Conservation (phyloP, 768 basidiomycete genomes). For the Boletus pseudo-olivaceus region DNA sequence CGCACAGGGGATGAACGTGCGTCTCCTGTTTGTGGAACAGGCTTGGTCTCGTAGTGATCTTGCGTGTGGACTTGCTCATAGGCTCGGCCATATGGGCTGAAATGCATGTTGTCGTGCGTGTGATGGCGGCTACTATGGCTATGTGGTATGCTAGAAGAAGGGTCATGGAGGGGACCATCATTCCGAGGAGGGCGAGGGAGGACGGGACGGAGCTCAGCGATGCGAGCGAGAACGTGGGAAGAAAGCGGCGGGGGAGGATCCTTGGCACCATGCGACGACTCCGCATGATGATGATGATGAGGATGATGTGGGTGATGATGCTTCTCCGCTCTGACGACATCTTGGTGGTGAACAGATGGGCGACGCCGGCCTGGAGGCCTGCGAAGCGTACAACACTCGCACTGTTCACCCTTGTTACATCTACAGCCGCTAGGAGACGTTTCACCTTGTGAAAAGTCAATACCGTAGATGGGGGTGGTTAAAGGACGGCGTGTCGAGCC, state of each 20-base stretch:
- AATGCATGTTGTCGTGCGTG: conserved; percentile 47
- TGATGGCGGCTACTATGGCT: conserved; percentile 44
- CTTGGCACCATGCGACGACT: conserved; percentile 8
- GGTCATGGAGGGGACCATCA: conserved; percentile 44
- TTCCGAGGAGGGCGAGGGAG: conserved; percentile 54
- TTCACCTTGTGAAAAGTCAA: conserved; percentile 48
- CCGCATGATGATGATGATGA: conserved; percentile 17
- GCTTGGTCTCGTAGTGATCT: conserved; percentile 31
- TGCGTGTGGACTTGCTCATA: conserved; percentile 48
- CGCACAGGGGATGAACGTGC: conserved; percentile 19
- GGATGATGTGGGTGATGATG: conserved; percentile 6
- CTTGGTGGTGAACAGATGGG: conserved; percentile 27
- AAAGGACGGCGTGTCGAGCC: conserved; percentile 48
- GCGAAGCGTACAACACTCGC: conserved; percentile 57
- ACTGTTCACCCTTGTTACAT: conserved; percentile 42
- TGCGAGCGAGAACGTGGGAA: conserved; percentile 54
- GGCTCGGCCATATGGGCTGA: conserved; percentile 67
- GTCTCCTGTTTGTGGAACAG: conserved; percentile 11
- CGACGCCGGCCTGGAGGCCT: conserved; percentile 38
- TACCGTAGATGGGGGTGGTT: conserved; percentile 35
- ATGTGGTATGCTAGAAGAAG: conserved; percentile 44
- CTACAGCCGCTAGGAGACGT: conserved; percentile 46
- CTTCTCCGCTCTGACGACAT: conserved; percentile 29
- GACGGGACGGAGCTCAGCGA: conserved; percentile 65
- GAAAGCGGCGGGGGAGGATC: conserved; percentile 29